Evolutionary conservation across 306 rosid genomes (phyloP), one percentile per base, ranked within the genome.

Genomic region (Dicorynia guianensis): DNA sequence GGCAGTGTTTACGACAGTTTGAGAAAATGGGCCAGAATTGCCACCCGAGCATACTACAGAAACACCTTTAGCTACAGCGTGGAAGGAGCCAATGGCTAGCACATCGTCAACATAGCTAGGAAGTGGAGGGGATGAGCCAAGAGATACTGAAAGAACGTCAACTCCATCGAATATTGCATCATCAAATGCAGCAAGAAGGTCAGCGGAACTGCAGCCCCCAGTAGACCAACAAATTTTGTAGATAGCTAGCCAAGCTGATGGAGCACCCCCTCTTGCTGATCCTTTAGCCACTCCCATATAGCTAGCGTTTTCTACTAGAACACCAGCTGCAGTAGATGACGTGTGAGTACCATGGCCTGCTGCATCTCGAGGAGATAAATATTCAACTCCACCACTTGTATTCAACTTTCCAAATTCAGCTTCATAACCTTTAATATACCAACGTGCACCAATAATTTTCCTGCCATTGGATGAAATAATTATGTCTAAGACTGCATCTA

Each of bases 361-460:
- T 54, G 87, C 85, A 57, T 89, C 95, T 67, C 92, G 76, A 4
- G 92, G 79, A 39, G 92, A 89, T 17, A 81, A 54, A 78, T 50
- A 87, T 54, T 87, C 90, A 17, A 73, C 73, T 13, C 78, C 81
- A 30, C 67, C 74, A 0, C 78, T 83, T 14, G 82, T 72, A 59
- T 81, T 74, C 64, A 85, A 53, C 68, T 83, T 87, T 19, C 90
- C 90, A 4, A 83, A 81, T 75, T 87, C 90, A 57, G 91, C 94
- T 77, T 87, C 87, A n/a, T 85, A 89, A 46, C 94, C 94, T 79
- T 83, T 89, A 15, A 64, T 19, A 63, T 87, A 89, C 92, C 90
- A 89, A 30, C 90, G 90, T 1, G 95, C 95, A 20, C 95, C 90
- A 8, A 89, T 85, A 7, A 89, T 85, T 80, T 89, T 89, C 81